Evolutionary conservation across 2,329 filamentous ascomycete genomes (phyloP).

Genomic region (Aureobasidium sp.): DNA sequence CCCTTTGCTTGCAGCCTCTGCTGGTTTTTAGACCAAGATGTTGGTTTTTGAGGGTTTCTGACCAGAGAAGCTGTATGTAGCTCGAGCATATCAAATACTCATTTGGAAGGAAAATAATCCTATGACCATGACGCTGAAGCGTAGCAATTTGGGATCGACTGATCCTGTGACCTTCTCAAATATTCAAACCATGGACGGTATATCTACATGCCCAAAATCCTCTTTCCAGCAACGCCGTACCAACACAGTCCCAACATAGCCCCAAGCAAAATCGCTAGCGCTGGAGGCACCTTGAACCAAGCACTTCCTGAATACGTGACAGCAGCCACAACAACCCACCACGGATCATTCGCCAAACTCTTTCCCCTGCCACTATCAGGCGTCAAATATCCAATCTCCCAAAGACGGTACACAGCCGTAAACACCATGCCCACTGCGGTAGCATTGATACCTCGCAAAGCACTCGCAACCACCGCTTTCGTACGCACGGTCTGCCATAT

Average conservation of each 20-base stretch:
- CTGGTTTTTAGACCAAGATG: no score
- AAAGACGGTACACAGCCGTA: conserved; percentile 39
- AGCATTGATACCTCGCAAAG: conserved; percentile 37
- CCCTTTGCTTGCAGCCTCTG: no score
- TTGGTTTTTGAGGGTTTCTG: no score
- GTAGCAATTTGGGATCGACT: no score
- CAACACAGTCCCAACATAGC: conserved; percentile 34
- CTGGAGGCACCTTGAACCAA: conserved; percentile 36
- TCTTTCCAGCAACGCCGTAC: conserved; percentile 31
- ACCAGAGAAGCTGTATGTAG: no score
- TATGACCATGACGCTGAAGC: no score
- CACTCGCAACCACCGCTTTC: conserved; percentile 29
- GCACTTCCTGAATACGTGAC: conserved; percentile 35
- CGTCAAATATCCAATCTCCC: conserved; percentile 39
- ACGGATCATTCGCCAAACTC: conserved; percentile 35
- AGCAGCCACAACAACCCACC: conserved; percentile 41
- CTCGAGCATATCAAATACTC: no score
- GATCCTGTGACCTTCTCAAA: no score
- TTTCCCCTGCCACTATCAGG: conserved; percentile 30
- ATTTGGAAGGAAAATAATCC: no score
- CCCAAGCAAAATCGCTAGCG: conserved; percentile 35
- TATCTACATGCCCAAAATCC: not conserved
- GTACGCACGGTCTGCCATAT: conserved; percentile 35
- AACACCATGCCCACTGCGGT: conserved; percentile 39
- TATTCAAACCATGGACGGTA: no score